Evolutionary conservation across 176 grass and related monocot species (phyloP), one percentile per base, ranked within the genome.

Genomic region (Phoenix roebelenii): DNA sequence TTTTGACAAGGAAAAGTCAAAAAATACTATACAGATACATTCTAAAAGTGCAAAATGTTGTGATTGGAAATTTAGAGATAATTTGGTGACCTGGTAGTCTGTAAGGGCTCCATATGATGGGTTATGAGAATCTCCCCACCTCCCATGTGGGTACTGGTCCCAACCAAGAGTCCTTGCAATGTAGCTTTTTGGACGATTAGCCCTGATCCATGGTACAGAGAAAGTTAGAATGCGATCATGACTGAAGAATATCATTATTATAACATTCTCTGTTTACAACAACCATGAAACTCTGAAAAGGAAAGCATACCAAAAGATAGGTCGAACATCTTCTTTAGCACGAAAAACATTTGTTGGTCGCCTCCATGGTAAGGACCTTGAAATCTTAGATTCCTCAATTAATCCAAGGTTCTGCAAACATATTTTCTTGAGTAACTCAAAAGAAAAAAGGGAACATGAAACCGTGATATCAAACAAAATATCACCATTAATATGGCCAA

Each of bases 121-220:
- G 76, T 87, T 92, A 18, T 74, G 63, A 54, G 88, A 86, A 92
- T 92, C 83, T 71, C 83, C 83, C 88, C 88, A 92, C 50, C 81
- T 67, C 14, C 89, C 89, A 25, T 79, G 73, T 62, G 89, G 89
- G 59, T 85, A 94, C 20, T 88, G 84, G 28, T 94, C 84, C 89
- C 89, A 94, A 59, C 78, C 84, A 66, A 76, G 12, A 17, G 89
- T 94, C 67, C 89, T 88, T 35, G 64, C 61, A 73, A 94, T 88
- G 58, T 94, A 94, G 68, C 89, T 94, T 72, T 94, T 94, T 55
- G 89, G 89, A 65, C 89, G 76, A 63, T 94, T 94, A 72, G 89
- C 89, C 89, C 89, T 94, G 71, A 51, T 82, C 4, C 58, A 24
- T 79, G 51, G 48, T 65, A 6, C 5, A 57, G 22, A 53, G 25